These are phyloP conservation scores for Fusarium pininemorale DNA, from an alignment of 2,329 filamentous ascomycete species.

Conservation along the genomic window DNA sequence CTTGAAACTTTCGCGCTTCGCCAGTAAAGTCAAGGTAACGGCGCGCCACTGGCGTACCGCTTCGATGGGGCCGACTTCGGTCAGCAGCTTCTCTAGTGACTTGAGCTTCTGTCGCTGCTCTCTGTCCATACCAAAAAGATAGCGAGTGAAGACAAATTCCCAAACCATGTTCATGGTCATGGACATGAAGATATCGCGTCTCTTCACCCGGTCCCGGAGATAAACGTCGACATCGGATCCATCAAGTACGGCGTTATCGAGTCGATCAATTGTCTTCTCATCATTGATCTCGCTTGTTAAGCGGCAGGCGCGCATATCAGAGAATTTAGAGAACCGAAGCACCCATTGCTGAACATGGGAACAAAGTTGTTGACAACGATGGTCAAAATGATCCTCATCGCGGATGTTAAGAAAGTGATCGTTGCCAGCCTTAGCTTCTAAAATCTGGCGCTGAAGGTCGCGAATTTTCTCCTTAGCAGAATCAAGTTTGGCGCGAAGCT, in stretches of 20 bases:
- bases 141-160: slow-evolving; percentile 98
- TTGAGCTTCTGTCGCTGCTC: slow-evolving; percentile 98
- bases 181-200: slow-evolving; percentile 96
- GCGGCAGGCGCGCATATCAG: slow-evolving; percentile 88
- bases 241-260: slow-evolving; percentile 94
- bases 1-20: slow-evolving; percentile 81
- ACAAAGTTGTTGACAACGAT: slow-evolving; percentile 92
- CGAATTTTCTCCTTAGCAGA: slow-evolving; percentile 72
- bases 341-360: slow-evolving; percentile 98
- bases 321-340: slow-evolving; percentile 96
- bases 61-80: slow-evolving; percentile 84
- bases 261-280: slow-evolving; percentile 90
- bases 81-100: slow-evolving; percentile 88
- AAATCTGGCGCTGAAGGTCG: slow-evolving; percentile 62
- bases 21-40: slow-evolving; percentile 89
- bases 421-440: slow-evolving; percentile 68
- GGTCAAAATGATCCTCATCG: slow-evolving; percentile 96
- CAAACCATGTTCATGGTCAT: slow-evolving; percentile 99
- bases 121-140: slow-evolving; percentile 97
- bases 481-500: slow-evolving; percentile 80
- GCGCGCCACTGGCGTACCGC: slow-evolving; percentile 99
- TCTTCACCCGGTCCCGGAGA: slow-evolving; percentile 84
- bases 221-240: slow-evolving; percentile 92
- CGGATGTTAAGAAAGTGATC: slow-evolving; percentile 78
- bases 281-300: slow-evolving; percentile 85